phyloP scores from a whole-genome alignment of 148 eudicot species.

The Simmondsia chinensis region DNA sequence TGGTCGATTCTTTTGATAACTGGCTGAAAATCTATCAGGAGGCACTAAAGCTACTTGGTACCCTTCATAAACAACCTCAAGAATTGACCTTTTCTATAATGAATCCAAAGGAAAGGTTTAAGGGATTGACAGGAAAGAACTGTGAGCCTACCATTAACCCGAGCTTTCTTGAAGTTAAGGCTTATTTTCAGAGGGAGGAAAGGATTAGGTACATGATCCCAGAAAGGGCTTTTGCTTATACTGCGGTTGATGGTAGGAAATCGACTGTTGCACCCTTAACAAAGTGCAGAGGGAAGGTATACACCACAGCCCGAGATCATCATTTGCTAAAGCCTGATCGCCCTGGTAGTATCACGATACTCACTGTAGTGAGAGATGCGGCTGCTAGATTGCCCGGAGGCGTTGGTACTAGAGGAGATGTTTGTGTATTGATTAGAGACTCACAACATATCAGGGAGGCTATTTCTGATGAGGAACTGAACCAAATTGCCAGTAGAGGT shows the following conservation, averaged over 20 bases:
- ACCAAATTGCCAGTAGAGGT: constrained; percentile 58
- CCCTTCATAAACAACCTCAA: constrained; percentile 50
- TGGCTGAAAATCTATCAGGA: constrained; percentile 53
- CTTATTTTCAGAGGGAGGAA: constrained; percentile 47
- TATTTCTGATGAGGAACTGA: constrained; percentile 47
- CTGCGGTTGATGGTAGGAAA: constrained; percentile 60
- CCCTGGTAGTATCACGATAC: constrained; percentile 52
- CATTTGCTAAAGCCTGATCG: constrained; percentile 45
- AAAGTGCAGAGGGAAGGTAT: constrained; percentile 44
- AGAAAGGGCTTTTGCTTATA: constrained; percentile 50
- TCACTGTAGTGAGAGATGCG: constrained; percentile 64
- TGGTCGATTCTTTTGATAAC: constrained; percentile 52
- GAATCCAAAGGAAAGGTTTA: constrained; percentile 50
- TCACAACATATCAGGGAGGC: constrained; percentile 51
- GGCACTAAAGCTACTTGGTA: constrained; percentile 40
- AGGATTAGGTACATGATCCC: constrained; percentile 40
- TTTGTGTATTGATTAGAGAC: constrained; percentile 52
- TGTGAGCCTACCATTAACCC: constrained; percentile 49
- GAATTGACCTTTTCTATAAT: constrained; percentile 26
- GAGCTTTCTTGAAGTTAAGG: constrained; percentile 45
- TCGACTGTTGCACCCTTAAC: constrained; percentile 56
- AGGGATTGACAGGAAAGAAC: constrained; percentile 40
- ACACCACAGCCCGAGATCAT: constrained; percentile 53
- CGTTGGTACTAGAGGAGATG: constrained; percentile 59
- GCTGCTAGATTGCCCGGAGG: constrained; percentile 65